phyloP scores from a whole-genome alignment of 202 grass and related monocot species.

The Setaria italica region DNA sequence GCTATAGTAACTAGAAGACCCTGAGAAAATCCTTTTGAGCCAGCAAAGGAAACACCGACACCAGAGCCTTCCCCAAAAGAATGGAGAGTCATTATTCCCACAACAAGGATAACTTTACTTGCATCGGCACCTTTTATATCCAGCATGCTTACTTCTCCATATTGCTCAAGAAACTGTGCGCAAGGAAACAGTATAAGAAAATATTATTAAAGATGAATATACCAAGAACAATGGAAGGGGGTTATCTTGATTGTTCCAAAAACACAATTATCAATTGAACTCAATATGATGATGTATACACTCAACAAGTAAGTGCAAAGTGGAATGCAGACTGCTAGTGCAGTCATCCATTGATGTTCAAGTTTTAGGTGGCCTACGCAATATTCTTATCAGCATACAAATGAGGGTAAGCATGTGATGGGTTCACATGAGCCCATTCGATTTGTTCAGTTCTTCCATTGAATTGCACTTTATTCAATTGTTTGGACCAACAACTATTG shows the following conservation, averaged over 20 bases:
- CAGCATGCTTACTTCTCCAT: slow-evolving; percentile 98
- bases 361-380: slow-evolving; percentile 11
- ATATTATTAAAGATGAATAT: slow-evolving; percentile 14
- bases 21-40: slow-evolving; percentile 90
- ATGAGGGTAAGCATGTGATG: background rate
- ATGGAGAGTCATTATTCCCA: slow-evolving; percentile 99
- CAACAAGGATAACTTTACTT: slow-evolving; percentile 99
- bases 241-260: slow-evolving; percentile 28
- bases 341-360: background rate
- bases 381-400: slow-evolving; percentile 15
- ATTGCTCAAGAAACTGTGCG: slow-evolving; percentile 81
- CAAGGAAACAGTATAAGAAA: slow-evolving; percentile 27
- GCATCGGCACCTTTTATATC: slow-evolving; percentile 99
- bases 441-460: background rate
- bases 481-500: too few relatives aligned
- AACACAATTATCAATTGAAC: background rate
- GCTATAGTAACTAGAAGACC: slow-evolving; percentile 93
- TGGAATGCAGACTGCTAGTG: slow-evolving; percentile 9
- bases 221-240: background rate
- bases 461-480: background rate
- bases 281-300: slow-evolving; percentile 10
- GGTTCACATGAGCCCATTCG: too few relatives aligned
- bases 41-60: slow-evolving; percentile 97
- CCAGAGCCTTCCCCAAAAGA: slow-evolving; percentile 98
- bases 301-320: slow-evolving; percentile 21